These are phyloP conservation scores for Diaporthe capsici DNA, from an alignment of 2,329 filamentous ascomycete genomes.

Conservation along the genomic window DNA sequence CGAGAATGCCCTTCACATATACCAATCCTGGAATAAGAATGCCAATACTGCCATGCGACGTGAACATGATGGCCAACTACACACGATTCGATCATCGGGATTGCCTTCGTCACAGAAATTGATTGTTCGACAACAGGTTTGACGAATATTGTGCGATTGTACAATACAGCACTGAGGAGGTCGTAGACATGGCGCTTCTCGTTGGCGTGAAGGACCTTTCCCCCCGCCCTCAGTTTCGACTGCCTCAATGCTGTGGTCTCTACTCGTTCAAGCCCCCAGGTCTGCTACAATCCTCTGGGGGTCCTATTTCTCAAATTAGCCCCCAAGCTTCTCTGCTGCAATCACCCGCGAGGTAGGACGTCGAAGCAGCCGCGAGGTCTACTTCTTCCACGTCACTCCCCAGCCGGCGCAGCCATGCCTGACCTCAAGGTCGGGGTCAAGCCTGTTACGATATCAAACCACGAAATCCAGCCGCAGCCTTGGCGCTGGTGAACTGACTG, in stretches of 20 bases:
- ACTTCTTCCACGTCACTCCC: background rate
- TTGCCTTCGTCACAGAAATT: no score
- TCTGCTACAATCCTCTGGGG: accelerated
- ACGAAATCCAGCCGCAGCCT: background rate
- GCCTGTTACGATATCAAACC: background rate
- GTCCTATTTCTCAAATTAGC: background rate
- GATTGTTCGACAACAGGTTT: no score
- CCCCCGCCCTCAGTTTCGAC: background rate
- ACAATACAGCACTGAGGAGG: background rate
- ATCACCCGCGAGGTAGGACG: background rate
- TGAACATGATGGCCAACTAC: background rate
- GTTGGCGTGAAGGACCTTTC: background rate
- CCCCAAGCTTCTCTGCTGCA: background rate
- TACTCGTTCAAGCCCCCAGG: background rate
- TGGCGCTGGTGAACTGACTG: background rate
- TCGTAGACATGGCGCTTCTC: background rate
- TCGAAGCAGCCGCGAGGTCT: background rate
- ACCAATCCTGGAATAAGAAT: conserved; percentile 13
- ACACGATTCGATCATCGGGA: no score
- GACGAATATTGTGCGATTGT: no score
- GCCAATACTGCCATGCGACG: background rate
- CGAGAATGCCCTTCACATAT: conserved; percentile 27
- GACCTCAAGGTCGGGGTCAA: background rate
- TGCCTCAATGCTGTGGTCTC: background rate
- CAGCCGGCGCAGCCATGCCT: background rate